A percentile compares a stretch with the other conserved stretches of the same genome.
phyloP scores from a whole-genome alignment of 768 basidiomycete species.

The Crassisporium funariophilum region DNA sequence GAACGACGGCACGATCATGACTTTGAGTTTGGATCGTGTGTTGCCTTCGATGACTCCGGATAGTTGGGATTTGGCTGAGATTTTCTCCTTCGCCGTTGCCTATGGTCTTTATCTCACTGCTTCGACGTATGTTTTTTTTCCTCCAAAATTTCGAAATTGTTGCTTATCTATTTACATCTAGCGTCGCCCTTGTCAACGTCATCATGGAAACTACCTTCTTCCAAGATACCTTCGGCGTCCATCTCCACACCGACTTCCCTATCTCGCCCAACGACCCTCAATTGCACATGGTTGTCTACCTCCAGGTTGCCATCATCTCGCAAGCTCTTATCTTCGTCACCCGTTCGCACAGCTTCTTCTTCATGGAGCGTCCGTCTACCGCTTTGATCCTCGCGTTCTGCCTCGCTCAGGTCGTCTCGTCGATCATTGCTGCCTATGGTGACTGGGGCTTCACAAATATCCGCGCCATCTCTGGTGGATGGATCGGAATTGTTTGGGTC shows the following conservation, averaged over 20 bases:
- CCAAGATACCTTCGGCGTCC: slow-evolving; percentile 82
- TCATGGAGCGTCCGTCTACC: slow-evolving; percentile 92
- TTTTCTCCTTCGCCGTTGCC: slow-evolving; percentile 92
- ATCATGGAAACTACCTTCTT: slow-evolving; percentile 91
- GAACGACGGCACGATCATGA: slow-evolving; percentile 99
- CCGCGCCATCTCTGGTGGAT: slow-evolving; percentile 78
- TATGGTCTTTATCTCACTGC: slow-evolving; percentile 92
- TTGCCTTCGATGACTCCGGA: slow-evolving; percentile 94
- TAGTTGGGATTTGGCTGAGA: slow-evolving; percentile 95
- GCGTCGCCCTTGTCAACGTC: slow-evolving; percentile 76
- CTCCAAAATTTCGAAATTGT: background rate
- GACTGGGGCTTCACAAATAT: slow-evolving; percentile 95
- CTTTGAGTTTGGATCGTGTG: slow-evolving; percentile 93
- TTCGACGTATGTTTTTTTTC: slow-evolving; percentile 71
- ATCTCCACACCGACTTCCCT: slow-evolving; percentile 36
- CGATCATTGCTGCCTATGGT: slow-evolving; percentile 93
- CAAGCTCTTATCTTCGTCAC: slow-evolving; percentile 97
- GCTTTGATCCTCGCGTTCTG: slow-evolving; percentile 93
- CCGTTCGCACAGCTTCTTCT: slow-evolving; percentile 93
- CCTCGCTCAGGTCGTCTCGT: slow-evolving; percentile 91
- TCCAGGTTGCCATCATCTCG: slow-evolving; percentile 98
- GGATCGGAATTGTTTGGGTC: slow-evolving; percentile 98
- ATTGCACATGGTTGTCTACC: slow-evolving; percentile 88
- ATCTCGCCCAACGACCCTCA: slow-evolving; percentile 61
- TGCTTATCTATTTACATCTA: slow-evolving; percentile 29